Evolutionary conservation across 768 basidiomycete species (phyloP).

Genomic region (Suillus ampliporus): DNA sequence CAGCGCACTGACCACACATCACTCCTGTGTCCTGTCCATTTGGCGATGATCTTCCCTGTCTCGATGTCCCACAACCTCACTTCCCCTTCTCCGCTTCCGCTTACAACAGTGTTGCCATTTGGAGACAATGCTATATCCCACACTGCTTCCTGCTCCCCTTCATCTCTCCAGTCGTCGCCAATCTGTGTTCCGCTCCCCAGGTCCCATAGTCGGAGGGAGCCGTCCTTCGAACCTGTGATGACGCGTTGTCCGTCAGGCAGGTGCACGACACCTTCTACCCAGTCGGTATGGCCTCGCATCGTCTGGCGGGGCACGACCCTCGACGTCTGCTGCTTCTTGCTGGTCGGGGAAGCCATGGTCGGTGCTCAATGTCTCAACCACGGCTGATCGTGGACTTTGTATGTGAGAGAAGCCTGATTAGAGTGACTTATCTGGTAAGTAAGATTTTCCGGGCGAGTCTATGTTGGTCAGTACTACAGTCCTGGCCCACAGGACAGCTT

Average conservation of each 20-base stretch:
- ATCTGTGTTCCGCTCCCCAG: background rate
- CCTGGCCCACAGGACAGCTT: too few species aligned
- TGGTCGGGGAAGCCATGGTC: background rate
- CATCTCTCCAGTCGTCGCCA: background rate
- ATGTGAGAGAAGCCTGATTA: background rate
- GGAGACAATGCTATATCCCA: background rate
- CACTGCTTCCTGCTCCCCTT: background rate
- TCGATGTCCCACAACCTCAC: background rate
- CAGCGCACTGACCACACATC: too few species aligned
- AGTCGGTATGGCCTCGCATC: background rate
- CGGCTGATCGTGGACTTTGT: background rate
- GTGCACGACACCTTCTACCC: background rate
- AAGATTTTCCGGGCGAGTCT: conserved; percentile 25
- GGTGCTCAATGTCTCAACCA: background rate
- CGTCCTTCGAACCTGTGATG: background rate
- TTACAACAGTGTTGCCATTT: background rate
- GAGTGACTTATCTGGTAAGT: background rate
- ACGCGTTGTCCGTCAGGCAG: background rate
- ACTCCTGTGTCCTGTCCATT: too few species aligned
- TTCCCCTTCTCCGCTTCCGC: background rate
- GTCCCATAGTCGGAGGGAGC: background rate
- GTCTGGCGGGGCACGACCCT: background rate
- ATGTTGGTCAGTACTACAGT: too few species aligned
- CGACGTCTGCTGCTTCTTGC: background rate
- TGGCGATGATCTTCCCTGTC: too few species aligned